Conservation (phyloP, 179 eudicot species). For the Spergularia azorica region DNA sequence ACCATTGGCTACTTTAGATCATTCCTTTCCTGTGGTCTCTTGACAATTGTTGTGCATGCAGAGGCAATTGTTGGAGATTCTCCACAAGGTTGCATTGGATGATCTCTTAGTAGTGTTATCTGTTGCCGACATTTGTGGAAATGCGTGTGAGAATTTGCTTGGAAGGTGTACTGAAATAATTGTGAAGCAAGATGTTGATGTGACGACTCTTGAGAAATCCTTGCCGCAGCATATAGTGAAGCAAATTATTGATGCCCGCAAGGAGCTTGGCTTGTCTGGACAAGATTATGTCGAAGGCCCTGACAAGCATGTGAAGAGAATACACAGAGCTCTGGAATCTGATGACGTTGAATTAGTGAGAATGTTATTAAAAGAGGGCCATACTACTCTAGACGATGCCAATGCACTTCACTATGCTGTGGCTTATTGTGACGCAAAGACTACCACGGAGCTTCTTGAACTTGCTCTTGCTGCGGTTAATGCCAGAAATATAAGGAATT, state of each 20-base stretch:
- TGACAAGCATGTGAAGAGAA: conserved; percentile 80
- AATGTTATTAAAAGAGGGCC: conserved; percentile 74
- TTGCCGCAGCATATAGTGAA: conserved; percentile 58
- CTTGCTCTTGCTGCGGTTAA: conserved; percentile 77
- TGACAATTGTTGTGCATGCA: conserved; percentile 27
- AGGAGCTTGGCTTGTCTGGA: conserved; percentile 46
- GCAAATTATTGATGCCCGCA: conserved; percentile 56
- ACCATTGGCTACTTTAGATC: background rate
- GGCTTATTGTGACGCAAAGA: conserved; percentile 81
- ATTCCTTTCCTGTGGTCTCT: background rate
- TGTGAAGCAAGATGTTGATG: conserved; percentile 62
- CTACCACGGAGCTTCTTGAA: conserved; percentile 75
- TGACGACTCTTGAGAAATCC: conserved; percentile 66
- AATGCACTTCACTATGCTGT: conserved; percentile 88
- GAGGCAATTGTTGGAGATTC: conserved; percentile 69
- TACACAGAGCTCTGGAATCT: conserved; percentile 86
- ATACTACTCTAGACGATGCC: conserved; percentile 72
- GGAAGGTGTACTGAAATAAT: conserved; percentile 55
- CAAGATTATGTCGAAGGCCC: conserved; percentile 53
- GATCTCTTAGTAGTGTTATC: conserved; percentile 64
- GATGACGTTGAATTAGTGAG: conserved; percentile 87
- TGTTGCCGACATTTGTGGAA: conserved; percentile 64
- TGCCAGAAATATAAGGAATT: conserved; percentile 54
- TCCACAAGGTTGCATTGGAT: conserved; percentile 68
- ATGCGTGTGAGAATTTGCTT: conserved; percentile 56